Percentiles rank a stretch among this genome's conserved stretches.
Evolutionary conservation across 805 yeast genomes (phyloP).

Genomic region (Yarrowia sp.): DNA sequence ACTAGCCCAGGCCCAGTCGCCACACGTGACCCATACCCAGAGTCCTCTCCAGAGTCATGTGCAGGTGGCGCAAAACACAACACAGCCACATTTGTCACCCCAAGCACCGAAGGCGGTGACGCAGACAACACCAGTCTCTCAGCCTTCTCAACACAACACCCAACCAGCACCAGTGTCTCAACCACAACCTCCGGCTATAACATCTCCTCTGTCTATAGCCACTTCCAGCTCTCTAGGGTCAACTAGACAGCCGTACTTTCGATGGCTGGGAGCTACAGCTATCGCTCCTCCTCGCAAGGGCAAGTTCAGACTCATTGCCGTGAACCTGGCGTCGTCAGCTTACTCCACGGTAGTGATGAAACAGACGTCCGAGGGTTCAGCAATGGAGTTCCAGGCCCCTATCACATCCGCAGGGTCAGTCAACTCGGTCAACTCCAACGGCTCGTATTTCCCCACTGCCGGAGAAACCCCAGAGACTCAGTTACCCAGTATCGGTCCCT

Average conservation of each 20-base stretch:
- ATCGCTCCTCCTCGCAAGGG: slow-evolving; percentile 47
- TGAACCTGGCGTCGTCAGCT: slow-evolving; percentile 41
- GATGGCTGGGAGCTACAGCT: slow-evolving; percentile 49
- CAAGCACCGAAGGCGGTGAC: too few species aligned
- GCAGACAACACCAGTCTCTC: not conserved
- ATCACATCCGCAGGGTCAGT: slow-evolving; percentile 18
- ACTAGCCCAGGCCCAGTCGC: slow-evolving; percentile 7
- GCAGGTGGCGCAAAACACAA: not conserved
- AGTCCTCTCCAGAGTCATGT: slow-evolving; percentile 20
- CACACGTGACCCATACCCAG: not conserved
- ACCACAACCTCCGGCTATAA: not conserved
- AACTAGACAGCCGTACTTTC: slow-evolving; percentile 46
- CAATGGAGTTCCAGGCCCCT: slow-evolving; percentile 30
- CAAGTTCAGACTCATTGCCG: slow-evolving; percentile 46
- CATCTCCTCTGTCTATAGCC: slow-evolving; percentile 13
- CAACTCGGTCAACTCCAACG: slow-evolving; percentile 25
- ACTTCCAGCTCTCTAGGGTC: slow-evolving; percentile 11
- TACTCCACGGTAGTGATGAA: slow-evolving; percentile 34
- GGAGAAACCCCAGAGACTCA: slow-evolving; percentile 12
- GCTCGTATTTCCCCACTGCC: slow-evolving; percentile 12
- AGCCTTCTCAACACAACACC: not conserved
- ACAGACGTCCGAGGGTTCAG: slow-evolving; percentile 26
- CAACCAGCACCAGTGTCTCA: not conserved
- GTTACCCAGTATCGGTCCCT: slow-evolving; percentile 20
- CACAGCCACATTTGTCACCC: not conserved